Conservation (phyloP, 768 basidiomycete species). For the Phylloporus sp. region DNA sequence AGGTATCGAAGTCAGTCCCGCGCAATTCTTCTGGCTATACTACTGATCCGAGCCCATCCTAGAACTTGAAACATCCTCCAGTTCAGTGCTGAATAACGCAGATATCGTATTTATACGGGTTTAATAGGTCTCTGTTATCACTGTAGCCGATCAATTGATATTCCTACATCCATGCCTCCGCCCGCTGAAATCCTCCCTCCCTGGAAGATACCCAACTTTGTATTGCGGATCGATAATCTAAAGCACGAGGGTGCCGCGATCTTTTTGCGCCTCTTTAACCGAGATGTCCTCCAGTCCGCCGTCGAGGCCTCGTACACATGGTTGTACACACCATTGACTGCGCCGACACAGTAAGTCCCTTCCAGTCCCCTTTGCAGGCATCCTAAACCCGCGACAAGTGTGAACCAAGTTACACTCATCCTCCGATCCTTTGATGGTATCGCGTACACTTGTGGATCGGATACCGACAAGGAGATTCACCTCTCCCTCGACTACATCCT, state of each 20-base stretch:
- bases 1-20: constrained; percentile 38
- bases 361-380: neutral
- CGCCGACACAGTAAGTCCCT: constrained; percentile 45
- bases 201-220: constrained; percentile 57
- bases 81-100: constrained; percentile 1
- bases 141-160: constrained; percentile 4
- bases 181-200: constrained; percentile 20
- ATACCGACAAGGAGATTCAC: constrained; percentile 68
- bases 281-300: constrained; percentile 34
- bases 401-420: constrained; percentile 52
- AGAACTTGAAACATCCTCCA: neutral
- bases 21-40: neutral
- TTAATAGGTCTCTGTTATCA: neutral
- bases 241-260: constrained; percentile 52
- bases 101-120: constrained; percentile 8
- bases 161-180: constrained; percentile 19
- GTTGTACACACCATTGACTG: constrained; percentile 43
- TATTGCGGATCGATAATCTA: constrained; percentile 55
- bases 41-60: neutral
- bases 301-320: constrained; percentile 38
- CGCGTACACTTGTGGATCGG: constrained; percentile 59
- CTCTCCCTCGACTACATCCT: constrained; percentile 65
- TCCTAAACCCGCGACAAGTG: constrained; percentile 34
- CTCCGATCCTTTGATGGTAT: constrained; percentile 67
- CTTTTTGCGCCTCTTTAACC: constrained; percentile 52